Evolutionary conservation across 2,329 filamentous ascomycete genomes (phyloP).

Genomic region (Exophiala spinifera): DNA sequence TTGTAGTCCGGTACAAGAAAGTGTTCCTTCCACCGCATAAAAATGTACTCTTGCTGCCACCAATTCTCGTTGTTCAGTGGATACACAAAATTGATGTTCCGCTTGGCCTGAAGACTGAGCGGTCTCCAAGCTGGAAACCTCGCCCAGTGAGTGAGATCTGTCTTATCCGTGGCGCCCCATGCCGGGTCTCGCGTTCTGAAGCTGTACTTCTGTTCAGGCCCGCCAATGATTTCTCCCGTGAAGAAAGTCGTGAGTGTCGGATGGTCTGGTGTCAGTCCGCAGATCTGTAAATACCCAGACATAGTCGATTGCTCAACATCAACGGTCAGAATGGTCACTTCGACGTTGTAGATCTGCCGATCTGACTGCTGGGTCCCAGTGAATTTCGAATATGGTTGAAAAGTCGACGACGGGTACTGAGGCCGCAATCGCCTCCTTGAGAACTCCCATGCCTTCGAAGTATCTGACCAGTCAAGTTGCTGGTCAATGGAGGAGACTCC

Average conservation of each 20-base stretch:
- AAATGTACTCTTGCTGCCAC: conserved; percentile 76
- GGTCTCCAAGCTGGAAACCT: conserved; percentile 85
- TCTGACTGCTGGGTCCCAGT: conserved; percentile 90
- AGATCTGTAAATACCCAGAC: conserved; percentile 91
- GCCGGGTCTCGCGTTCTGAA: conserved; percentile 84
- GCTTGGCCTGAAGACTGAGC: conserved; percentile 61
- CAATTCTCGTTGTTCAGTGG: conserved; percentile 47
- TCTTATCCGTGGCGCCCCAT: conserved; percentile 90
- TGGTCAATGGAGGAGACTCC: conserved; percentile 24
- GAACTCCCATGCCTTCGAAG: conserved; percentile 24
- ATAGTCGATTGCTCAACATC: conserved; percentile 92
- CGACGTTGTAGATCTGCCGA: conserved; percentile 87
- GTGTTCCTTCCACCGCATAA: conserved; percentile 99
- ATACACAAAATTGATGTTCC: conserved; percentile 29
- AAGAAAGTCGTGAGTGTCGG: conserved; percentile 98
- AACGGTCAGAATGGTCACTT: conserved; percentile 95
- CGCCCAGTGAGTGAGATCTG: conserved; percentile 88
- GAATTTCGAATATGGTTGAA: conserved; percentile 85
- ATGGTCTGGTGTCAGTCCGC: conserved; percentile 96
- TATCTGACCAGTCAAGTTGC: conserved; percentile 21
- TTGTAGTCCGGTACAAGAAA: conserved; percentile 95
- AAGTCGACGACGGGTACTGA: conserved; percentile 76
- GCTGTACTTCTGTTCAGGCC: conserved; percentile 68
- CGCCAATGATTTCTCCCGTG: conserved; percentile 93
- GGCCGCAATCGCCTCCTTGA: conserved; percentile 50